Base-by-base conservation (phyloP, 345 rosid genomes). In the Acer negundo region DNA sequence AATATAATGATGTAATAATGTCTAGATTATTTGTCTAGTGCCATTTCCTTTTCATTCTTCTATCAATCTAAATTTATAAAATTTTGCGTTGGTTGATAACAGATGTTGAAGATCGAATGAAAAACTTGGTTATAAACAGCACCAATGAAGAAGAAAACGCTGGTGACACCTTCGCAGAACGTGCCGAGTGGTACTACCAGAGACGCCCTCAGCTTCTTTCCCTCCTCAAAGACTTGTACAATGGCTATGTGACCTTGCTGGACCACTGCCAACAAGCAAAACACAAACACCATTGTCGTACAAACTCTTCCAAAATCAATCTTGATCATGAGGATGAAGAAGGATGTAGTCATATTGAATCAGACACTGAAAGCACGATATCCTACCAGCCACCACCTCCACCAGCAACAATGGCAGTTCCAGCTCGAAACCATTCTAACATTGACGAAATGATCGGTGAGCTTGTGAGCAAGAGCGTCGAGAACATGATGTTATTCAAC, bases 111-210 rank as follows among this genome's bases (percentile, higher is more conserved):
- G 87, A 87, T 67, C 83, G 91, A 83, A 81, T 89, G 86, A 84
- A 84, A 70, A 65, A 67, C 69, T 62, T 89, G 79, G 77, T 86
- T 26, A 73, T 61, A 13, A 58, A 6, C 69, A 62, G 15, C 76
- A 47, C 12, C 24, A 53, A 74, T n/a, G 80, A 80, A 73, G 88
- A 82, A 79, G 82, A 85, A 4, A 76, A 81, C 23, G 82, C 74
- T 0, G 86, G 86, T 10, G 93, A 92, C 58, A 87, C 90, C 1
- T 90, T 92, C 55, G 89, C 88, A 42, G 87, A 88, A 53, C 87
- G 97, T 0, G 94, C 97, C 59, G 90, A 92, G 70, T 88, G 91
- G 78, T 92, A 86, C 81, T 92, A 89, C 86, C 87, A 82, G 80
- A 87, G 79, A 75, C 88, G 94, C 40, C 97, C 97, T 61, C 87